Base-by-base conservation (phyloP, 495 filamentous ascomycete species). In the Entonaema liquescens region DNA sequence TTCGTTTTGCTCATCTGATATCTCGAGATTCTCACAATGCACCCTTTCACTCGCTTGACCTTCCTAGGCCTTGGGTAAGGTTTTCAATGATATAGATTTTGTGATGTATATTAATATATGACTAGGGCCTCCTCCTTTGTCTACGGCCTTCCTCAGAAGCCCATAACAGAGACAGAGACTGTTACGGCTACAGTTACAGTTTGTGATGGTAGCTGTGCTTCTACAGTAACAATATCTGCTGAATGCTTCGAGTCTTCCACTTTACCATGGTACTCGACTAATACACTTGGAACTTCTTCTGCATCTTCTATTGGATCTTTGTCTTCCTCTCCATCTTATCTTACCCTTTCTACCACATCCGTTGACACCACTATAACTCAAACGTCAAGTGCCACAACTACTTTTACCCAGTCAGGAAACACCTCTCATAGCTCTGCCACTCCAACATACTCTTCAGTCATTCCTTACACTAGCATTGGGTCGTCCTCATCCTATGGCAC, bases 111-210 rank as follows among this genome's bases (percentile, higher is more conserved):
- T 68, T 77, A 66, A 77, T 26, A 50, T 25, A 25, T 26, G 7
- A 19, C n/a, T 35, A 76, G 75, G 54, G 67, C 65, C 42, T 35
- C 65, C 42, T 35, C 60, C 25, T 47, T 72, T 13, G 29, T 62
- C 57, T 23, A 62, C n/a, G 73, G 59, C 21, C 58, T 58, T 12
- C 54, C 73, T 35, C 73, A 70, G 44, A 65, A 71, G 54, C 58
- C 56, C 1, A n/a, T n/a, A n/a, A n/a, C n/a, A n/a, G 54, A 72
- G 49, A 44, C 49, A 15, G 44, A 25, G 15, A 77, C 75, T 7
- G 75, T 76, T 38, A 76, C 73, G 6, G 53, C 62, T 1, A 75
- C 70, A 2, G 73, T 77, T 2, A 77, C 75, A 25, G 67, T 63
- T 35, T 77, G 72, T 29, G 75, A 60, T n/a, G 12, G n/a, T 25